Conservation (phyloP, 192 early-diverging fungal species). For the Backusella psychrophila region DNA sequence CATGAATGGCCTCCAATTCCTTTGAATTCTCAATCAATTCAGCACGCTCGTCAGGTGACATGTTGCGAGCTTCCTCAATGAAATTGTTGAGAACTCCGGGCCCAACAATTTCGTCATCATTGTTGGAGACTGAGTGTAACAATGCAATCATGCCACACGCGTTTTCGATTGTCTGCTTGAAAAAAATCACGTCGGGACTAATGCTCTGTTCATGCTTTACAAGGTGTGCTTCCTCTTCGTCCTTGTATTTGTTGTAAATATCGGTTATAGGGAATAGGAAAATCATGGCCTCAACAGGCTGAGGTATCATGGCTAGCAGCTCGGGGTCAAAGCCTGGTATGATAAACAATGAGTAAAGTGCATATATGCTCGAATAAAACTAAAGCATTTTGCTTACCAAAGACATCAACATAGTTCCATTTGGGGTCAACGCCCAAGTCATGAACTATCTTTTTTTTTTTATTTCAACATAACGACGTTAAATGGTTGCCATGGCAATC, state of each 20-base stretch:
- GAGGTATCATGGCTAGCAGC: conserved; percentile 74
- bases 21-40: conserved; percentile 63
- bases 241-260: conserved; percentile 50
- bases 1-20: conserved; percentile 56
- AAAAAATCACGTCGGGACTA: conserved; percentile 67
- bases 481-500: neutral
- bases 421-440: conserved; percentile 61
- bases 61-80: conserved; percentile 54
- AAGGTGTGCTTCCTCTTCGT: conserved; percentile 47
- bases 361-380: neutral
- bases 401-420: conserved; percentile 80
- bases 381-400: conserved; percentile 47
- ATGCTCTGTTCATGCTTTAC: conserved; percentile 49
- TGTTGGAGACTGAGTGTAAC: conserved; percentile 85
- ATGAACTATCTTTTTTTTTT: conserved; percentile 50
- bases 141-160: conserved; percentile 96
- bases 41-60: conserved; percentile 75
- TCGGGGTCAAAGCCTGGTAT: conserved; percentile 75
- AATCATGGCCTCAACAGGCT: conserved; percentile 81
- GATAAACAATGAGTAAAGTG: neutral
- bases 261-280: conserved; percentile 84
- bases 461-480: neutral
- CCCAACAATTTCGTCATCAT: conserved; percentile 43
- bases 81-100: conserved; percentile 65
- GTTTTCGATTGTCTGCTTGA: conserved; percentile 85